Evolutionary conservation across 805 yeast genomes (phyloP).

Genomic region (Jamesozyma lodderae): DNA sequence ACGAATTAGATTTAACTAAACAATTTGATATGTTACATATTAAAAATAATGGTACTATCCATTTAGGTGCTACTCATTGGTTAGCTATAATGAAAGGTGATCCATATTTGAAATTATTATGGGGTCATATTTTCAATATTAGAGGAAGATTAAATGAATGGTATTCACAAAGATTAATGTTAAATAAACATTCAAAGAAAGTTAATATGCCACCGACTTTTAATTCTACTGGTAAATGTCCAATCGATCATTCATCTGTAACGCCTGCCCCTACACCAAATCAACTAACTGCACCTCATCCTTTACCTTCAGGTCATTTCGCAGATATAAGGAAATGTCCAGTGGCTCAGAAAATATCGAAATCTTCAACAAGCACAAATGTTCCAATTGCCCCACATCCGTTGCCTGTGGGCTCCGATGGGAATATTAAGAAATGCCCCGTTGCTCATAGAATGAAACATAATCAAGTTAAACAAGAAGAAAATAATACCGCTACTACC

Average conservation of each 20-base stretch:
- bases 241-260: slow-evolving; percentile 13
- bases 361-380: neutral
- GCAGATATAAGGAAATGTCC: slow-evolving; percentile 12
- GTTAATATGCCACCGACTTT: neutral
- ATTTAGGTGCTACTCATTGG: slow-evolving; percentile 49
- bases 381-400: slow-evolving; percentile 3
- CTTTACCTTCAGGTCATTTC: slow-evolving; percentile 3
- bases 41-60: slow-evolving; percentile 35
- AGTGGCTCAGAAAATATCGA: slow-evolving; percentile 10
- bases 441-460: slow-evolving; percentile 11
- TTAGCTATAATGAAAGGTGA: slow-evolving; percentile 51
- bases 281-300: slow-evolving; percentile 5
- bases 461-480: neutral
- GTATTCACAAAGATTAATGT: slow-evolving; percentile 20
- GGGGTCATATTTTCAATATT: slow-evolving; percentile 41
- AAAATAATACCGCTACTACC: neutral
- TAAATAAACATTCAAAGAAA: slow-evolving; percentile 7
- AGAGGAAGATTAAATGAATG: slow-evolving; percentile 32
- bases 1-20: slow-evolving; percentile 33
- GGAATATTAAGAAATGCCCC: slow-evolving; percentile 11
- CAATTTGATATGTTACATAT: slow-evolving; percentile 39
- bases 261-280: neutral
- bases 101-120: slow-evolving; percentile 43
- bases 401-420: slow-evolving; percentile 3
- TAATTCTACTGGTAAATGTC: slow-evolving; percentile 15